phyloP scores from a whole-genome alignment of 148 eudicot genomes.

The Nepenthes gracilis region DNA sequence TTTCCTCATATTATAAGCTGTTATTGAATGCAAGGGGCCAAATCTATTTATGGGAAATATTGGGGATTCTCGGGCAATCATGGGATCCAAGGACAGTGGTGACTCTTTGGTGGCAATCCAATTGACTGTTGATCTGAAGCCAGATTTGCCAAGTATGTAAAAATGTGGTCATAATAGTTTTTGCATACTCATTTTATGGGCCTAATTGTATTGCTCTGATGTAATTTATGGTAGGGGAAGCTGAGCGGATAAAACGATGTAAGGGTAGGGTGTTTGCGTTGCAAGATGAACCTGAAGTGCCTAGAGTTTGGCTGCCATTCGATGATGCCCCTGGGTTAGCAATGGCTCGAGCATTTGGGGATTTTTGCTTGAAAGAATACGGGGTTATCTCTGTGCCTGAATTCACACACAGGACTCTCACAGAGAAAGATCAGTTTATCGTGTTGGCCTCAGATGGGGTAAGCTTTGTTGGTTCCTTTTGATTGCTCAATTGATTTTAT shows the following conservation, averaged over 20 bases:
- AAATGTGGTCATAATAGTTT: not conserved
- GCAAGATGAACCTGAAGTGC: conserved; percentile 98
- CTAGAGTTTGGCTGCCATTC: conserved; percentile 95
- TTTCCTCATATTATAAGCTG: conserved; percentile 2
- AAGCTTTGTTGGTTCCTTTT: conserved; percentile 15
- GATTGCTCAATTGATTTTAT: not conserved
- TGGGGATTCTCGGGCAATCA: conserved; percentile 92
- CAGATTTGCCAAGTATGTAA: conserved; percentile 87
- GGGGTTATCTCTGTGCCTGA: conserved; percentile 96
- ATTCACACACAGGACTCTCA: conserved; percentile 62
- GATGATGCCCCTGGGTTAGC: conserved; percentile 99
- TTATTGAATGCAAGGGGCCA: conserved; percentile 45
- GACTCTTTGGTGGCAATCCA: conserved; percentile 66
- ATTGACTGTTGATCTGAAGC: conserved; percentile 97
- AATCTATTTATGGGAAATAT: conserved; percentile 80
- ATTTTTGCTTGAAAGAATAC: conserved; percentile 91
- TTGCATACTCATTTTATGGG: conserved; percentile 3
- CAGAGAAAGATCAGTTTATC: conserved; percentile 72
- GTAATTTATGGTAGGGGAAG: conserved; percentile 51
- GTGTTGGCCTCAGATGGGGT: conserved; percentile 99
- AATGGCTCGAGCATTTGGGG: conserved; percentile 99
- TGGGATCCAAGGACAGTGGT: conserved; percentile 64
- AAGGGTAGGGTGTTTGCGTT: conserved; percentile 96
- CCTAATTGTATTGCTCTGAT: conserved; percentile 2
- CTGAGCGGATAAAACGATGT: conserved; percentile 87